Conservation (phyloP, 1,284 basidiomycete genomes). For the Leccinum fallax region DNA sequence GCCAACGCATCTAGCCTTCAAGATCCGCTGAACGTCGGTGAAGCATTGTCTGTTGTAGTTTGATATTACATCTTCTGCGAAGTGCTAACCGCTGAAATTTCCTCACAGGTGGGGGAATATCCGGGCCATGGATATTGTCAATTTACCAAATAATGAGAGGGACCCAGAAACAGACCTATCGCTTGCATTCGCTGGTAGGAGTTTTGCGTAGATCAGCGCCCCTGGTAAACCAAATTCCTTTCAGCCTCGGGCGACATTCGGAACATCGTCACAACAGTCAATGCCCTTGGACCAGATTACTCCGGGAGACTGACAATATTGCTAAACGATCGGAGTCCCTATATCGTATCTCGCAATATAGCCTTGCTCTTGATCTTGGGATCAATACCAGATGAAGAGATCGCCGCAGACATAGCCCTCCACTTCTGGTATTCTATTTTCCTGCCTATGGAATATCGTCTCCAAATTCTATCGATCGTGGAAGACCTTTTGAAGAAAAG, state of each 20-base stretch:
- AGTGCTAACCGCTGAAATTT: slow-evolving; percentile 1
- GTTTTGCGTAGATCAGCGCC: slow-evolving; percentile 1
- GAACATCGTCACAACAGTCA: slow-evolving; percentile 25
- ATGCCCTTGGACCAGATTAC: slow-evolving; percentile 28
- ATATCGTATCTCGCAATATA: slow-evolving; percentile 39
- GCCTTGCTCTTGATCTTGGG: slow-evolving; percentile 42
- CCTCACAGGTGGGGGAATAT: slow-evolving; percentile 25
- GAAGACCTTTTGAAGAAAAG: slow-evolving; percentile 22
- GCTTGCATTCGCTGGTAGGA: slow-evolving; percentile 38
- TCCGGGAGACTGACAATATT: slow-evolving; percentile 32
- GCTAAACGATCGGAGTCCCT: slow-evolving; percentile 39
- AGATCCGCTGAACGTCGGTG: slow-evolving; percentile 22
- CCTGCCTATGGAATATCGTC: slow-evolving; percentile 37
- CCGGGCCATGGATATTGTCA: slow-evolving; percentile 42
- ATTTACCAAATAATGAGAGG: slow-evolving; percentile 41
- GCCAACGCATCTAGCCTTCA: slow-evolving; percentile 13
- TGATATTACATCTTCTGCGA: background rate
- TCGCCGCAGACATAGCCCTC: slow-evolving; percentile 44
- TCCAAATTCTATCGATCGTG: slow-evolving; percentile 23
- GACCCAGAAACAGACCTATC: slow-evolving; percentile 38
- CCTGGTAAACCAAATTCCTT: background rate
- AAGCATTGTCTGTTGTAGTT: slow-evolving; percentile 22
- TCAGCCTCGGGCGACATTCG: slow-evolving; percentile 32
- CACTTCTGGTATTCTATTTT: slow-evolving; percentile 49
- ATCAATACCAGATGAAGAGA: slow-evolving; percentile 26